Conservation (phyloP, 2,329 filamentous ascomycete genomes). For the Penicillium corylophilum region DNA sequence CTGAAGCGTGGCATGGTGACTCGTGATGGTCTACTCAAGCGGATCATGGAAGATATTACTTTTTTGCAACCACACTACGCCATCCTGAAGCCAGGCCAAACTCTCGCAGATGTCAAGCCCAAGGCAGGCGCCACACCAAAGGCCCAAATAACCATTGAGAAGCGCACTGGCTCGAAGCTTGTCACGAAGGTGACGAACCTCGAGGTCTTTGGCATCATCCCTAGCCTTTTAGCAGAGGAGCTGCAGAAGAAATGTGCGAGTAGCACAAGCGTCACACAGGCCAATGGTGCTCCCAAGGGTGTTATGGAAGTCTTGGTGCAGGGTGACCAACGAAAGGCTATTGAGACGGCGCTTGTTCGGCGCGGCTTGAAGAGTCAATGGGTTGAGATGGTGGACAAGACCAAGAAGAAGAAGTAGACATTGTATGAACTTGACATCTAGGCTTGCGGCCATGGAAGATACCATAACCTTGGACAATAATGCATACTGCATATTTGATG, state of each 20-base stretch:
- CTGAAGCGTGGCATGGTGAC: slow-evolving; percentile 58
- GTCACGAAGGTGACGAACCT: slow-evolving; percentile 63
- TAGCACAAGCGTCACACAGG: slow-evolving; percentile 63
- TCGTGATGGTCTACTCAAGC: slow-evolving; percentile 61
- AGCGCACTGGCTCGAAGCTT: slow-evolving; percentile 64
- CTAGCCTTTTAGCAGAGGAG: slow-evolving; percentile 62
- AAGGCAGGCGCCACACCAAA: slow-evolving; percentile 62
- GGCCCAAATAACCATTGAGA: slow-evolving; percentile 60
- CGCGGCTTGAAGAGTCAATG: slow-evolving; percentile 60
- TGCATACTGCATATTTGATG: too few relatives aligned
- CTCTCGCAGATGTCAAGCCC: slow-evolving; percentile 52
- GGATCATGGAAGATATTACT: slow-evolving; percentile 51
- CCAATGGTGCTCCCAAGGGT: slow-evolving; percentile 62
- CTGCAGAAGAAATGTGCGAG: slow-evolving; percentile 67
- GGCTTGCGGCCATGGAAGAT: neutral
- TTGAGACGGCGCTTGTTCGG: slow-evolving; percentile 59
- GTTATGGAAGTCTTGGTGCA: slow-evolving; percentile 68
- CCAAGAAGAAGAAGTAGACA: slow-evolving; percentile 60
- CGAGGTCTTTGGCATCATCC: slow-evolving; percentile 61
- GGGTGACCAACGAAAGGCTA: slow-evolving; percentile 62
- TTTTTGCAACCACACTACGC: slow-evolving; percentile 57
- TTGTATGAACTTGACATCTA: neutral
- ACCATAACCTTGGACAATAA: neutral
- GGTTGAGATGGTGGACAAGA: slow-evolving; percentile 67
- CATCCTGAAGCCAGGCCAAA: slow-evolving; percentile 49